Percentiles rank a stretch among this genome's conserved stretches.
These are phyloP conservation scores for Camellia oleifera DNA, from an alignment of 179 eudicot genomes.

Conservation along the genomic window DNA sequence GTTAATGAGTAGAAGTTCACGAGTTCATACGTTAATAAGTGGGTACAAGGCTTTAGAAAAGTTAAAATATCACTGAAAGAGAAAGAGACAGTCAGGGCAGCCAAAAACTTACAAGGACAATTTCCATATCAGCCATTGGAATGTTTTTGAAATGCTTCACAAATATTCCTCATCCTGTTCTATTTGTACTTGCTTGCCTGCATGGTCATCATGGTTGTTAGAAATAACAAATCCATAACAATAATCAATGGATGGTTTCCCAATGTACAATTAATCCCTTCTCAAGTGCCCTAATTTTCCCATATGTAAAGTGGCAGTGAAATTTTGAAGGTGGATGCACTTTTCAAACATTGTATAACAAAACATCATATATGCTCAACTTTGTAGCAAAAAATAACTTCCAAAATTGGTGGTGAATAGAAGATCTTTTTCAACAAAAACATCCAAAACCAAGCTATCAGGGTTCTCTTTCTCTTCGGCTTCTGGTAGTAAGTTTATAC, in stretches of 20 bases:
- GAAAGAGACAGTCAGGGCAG: background rate
- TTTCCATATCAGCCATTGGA: constrained; percentile 98
- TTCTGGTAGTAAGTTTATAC: no score
- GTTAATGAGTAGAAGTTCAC: constrained; percentile 12
- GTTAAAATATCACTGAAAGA: background rate
- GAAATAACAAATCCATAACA: background rate
- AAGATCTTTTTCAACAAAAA: background rate
- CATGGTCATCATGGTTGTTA: constrained; percentile 11
- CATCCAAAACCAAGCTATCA: background rate
- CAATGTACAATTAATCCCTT: background rate
- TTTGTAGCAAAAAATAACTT: background rate
- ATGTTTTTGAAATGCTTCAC: constrained; percentile 94
- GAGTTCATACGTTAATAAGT: background rate
- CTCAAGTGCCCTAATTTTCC: background rate
- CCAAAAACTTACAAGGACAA: constrained; percentile 66
- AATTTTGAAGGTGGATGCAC: no score
- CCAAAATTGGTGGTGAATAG: background rate
- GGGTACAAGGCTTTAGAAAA: background rate
- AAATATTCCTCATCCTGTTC: constrained; percentile 69
- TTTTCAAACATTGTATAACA: no score
- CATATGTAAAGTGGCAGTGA: no score
- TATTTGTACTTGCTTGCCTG: constrained; percentile 62
- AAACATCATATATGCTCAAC: background rate
- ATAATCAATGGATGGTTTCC: background rate
- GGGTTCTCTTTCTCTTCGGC: no score